Conservation (phyloP, 805 yeast species). For the Hanseniaspora osmophila region DNA sequence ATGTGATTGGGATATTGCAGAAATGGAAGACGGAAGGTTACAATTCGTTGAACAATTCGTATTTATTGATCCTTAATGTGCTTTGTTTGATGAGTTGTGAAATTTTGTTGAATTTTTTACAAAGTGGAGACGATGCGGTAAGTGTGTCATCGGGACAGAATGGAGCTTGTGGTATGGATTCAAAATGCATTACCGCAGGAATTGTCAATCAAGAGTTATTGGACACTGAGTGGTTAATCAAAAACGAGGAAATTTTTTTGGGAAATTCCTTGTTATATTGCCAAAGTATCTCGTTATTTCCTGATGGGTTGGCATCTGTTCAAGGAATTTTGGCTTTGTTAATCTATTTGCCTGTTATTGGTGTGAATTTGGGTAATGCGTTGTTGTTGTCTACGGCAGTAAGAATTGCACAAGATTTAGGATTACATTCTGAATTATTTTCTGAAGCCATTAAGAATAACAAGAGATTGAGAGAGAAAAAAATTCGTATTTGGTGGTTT, state of each 20-base stretch:
- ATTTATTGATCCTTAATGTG: conserved; percentile 2
- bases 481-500: conserved; percentile 8
- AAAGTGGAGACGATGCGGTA: too few relatives aligned
- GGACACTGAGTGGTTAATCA: conserved; percentile 2
- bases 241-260: conserved; percentile 7
- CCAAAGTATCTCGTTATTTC: conserved; percentile 7
- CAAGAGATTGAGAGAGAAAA: conserved; percentile 3
- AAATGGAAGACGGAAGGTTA: conserved; percentile 5
- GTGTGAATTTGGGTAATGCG: conserved; percentile 5
- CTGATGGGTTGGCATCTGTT: conserved; percentile 8
- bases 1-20: conserved; percentile 3
- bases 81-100: conserved; percentile 1
- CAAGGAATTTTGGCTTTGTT: conserved; percentile 7
- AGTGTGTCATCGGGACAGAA: too few relatives aligned
- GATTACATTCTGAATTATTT: conserved; percentile 8
- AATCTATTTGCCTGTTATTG: conserved; percentile 4
- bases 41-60: conserved; percentile 3
- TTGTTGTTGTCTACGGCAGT: conserved; percentile 9
- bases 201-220: neutral
- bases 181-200: too few relatives aligned
- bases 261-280: conserved; percentile 7
- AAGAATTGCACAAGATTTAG: conserved; percentile 10
- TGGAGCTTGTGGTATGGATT: too few relatives aligned
- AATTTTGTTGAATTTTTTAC: neutral
- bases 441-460: conserved; percentile 4